These are phyloP conservation scores for Fragosphaeria purpurea DNA, from an alignment of 2,329 filamentous ascomycete species.

Conservation along the genomic window DNA sequence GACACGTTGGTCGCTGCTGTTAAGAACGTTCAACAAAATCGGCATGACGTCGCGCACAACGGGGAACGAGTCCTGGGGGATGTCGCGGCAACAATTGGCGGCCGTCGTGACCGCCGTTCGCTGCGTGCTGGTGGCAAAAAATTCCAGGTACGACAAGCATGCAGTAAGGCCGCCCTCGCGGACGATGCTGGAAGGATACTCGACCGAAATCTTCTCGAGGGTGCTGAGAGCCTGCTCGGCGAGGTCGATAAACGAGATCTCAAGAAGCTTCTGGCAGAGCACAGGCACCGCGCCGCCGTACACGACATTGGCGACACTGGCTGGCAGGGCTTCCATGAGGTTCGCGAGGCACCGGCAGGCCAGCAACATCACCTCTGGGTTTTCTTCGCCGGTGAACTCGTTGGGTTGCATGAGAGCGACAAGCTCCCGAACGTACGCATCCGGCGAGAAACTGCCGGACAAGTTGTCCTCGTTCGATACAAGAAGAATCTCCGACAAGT, in stretches of 20 bases:
- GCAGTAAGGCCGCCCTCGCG: constrained; percentile 90
- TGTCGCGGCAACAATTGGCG: constrained; percentile 95
- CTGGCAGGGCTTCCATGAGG: constrained; percentile 90
- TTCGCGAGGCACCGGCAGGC: constrained; percentile 94
- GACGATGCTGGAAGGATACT: constrained; percentile 91
- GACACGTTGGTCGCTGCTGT: constrained; percentile 89
- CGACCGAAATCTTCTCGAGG: constrained; percentile 91
- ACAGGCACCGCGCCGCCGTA: constrained; percentile 95
- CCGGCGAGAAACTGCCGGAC: constrained; percentile 87
- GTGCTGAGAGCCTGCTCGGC: constrained; percentile 96
- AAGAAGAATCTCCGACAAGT: constrained; percentile 83
- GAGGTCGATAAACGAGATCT: constrained; percentile 94
- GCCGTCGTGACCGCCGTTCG: constrained; percentile 94
- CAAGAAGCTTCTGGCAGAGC: constrained; percentile 85
- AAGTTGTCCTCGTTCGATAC: constrained; percentile 96
- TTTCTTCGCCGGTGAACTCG: constrained; percentile 72
- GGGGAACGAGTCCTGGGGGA: constrained; percentile 84
- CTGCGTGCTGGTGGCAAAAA: constrained; percentile 95
- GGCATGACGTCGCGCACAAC: constrained; percentile 96
- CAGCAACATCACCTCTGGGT: constrained; percentile 93
- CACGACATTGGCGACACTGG: constrained; percentile 88
- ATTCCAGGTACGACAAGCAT: constrained; percentile 93
- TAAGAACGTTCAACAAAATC: constrained; percentile 78
- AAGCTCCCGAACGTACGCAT: constrained; percentile 90
- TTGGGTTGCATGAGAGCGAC: constrained; percentile 85